Conservation (phyloP, 139 green algal species). For the Dunaliella sp. region DNA sequence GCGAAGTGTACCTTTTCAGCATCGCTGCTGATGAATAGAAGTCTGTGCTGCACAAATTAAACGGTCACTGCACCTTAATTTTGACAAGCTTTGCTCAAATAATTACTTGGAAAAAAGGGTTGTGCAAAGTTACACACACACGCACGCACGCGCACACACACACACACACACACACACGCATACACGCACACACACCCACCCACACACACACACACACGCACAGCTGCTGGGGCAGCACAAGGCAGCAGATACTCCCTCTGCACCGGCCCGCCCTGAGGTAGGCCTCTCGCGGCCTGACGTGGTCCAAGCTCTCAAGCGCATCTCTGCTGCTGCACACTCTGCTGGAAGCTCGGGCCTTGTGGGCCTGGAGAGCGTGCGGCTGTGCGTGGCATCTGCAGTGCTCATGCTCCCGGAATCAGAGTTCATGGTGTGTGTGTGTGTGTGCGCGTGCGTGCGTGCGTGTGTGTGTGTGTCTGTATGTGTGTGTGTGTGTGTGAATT, state of each 20-base stretch:
- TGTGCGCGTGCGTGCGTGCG: too few species aligned
- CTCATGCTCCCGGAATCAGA: constrained; percentile 25
- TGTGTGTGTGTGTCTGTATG: too few species aligned
- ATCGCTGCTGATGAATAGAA: too few species aligned
- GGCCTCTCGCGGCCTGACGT: constrained; percentile 4
- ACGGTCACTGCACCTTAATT: too few species aligned
- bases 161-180: background rate
- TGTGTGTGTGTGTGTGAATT: too few species aligned
- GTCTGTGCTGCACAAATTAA: too few species aligned
- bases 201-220: background rate
- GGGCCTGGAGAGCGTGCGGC: background rate
- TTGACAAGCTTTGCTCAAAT: background rate
- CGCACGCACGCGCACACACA: background rate
- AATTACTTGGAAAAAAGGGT: background rate
- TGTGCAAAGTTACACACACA: background rate
- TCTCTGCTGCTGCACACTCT: background rate
- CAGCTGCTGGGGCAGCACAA: background rate
- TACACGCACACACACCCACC: background rate
- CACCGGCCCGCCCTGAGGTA: background rate
- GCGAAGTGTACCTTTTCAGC: too few species aligned
- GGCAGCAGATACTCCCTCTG: background rate
- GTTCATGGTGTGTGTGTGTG: constrained; percentile 15
- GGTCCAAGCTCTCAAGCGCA: constrained; percentile 7
- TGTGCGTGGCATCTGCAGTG: constrained; percentile 16
- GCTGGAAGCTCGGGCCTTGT: background rate